These are phyloP conservation scores for Tulasnella calospora DNA, from an alignment of 768 basidiomycete genomes.

Conservation along the genomic window DNA sequence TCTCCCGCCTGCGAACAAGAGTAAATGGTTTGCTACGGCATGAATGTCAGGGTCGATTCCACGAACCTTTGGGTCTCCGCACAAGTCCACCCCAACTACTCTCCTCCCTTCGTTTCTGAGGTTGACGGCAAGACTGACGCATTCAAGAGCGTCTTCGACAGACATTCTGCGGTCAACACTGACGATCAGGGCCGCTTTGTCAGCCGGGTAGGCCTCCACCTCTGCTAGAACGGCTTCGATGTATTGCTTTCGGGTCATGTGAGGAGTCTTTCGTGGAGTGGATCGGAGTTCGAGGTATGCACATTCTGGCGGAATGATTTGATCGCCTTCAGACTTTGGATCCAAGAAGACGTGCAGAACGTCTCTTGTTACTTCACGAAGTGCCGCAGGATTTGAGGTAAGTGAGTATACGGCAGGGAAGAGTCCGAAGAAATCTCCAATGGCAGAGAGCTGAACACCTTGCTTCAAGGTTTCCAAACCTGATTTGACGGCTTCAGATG, in stretches of 20 bases:
- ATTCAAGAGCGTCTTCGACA: slow-evolving; percentile 47
- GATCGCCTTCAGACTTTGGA: slow-evolving; percentile 34
- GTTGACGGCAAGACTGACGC: slow-evolving; percentile 51
- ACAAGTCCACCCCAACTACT: slow-evolving; percentile 75
- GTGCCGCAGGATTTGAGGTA: slow-evolving; percentile 54
- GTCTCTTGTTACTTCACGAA: slow-evolving; percentile 55
- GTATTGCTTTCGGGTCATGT: slow-evolving; percentile 60
- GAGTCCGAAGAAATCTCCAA: slow-evolving; percentile 67
- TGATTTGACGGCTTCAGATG: slow-evolving; percentile 36
- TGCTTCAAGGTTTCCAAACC: slow-evolving; percentile 44
- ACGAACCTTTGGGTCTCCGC: slow-evolving; percentile 60
- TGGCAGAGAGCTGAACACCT: slow-evolving; percentile 46
- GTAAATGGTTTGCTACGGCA: background rate
- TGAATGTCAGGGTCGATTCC: background rate
- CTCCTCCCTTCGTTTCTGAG: slow-evolving; percentile 54
- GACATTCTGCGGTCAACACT: slow-evolving; percentile 73
- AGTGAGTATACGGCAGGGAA: slow-evolving; percentile 78
- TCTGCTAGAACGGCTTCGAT: slow-evolving; percentile 61
- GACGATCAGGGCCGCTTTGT: slow-evolving; percentile 58
- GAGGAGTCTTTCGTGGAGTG: slow-evolving; percentile 56
- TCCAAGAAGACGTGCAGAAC: slow-evolving; percentile 60
- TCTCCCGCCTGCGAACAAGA: slow-evolving; percentile 46
- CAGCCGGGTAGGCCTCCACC: slow-evolving; percentile 51
- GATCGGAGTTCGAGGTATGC: slow-evolving; percentile 78
- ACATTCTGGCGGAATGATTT: slow-evolving; percentile 49